Base-by-base conservation (phyloP, 2,329 filamentous ascomycete species). In the Clonostachys rosea region DNA sequence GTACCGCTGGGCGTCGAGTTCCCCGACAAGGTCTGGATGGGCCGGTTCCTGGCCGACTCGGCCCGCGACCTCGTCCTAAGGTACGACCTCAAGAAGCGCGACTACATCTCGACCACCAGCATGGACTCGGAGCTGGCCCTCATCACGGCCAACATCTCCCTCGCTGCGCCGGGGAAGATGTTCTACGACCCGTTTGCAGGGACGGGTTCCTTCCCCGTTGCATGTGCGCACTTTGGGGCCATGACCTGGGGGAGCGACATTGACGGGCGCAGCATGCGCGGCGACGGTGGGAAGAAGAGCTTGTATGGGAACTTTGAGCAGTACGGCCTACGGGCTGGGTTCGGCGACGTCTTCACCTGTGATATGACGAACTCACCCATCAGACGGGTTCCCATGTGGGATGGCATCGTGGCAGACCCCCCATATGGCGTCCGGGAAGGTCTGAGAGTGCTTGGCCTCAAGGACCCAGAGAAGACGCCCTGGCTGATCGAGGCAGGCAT, bases 101-200 rank as follows among this genome's bases (percentile, higher is more conserved):
- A 79, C 37, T 99, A 99, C 62, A 97, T 99, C 58, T 90, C 87
- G 55, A 97, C 92, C 1, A 99, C 94, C 0, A 94, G 89, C 42
- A 97, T 99, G 94, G 94, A 99, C 62, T 88, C 92, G 0, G 94
- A 97, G 64, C 76, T 99, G 40, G 89, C 91, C 12, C 77, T 99
- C 1, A 73, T 99, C 18, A 96, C 91, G 1, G 94, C 92, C 2
- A 99, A 97, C 60, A 83, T 99, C 55, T 89, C 89, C 1, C 80
- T 89, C 13, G 91, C 91, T 0, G 84, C 73, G 0, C 87, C 91
- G 0, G 92, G 90, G 0, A 95, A 89, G 60, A 63, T 97, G 3
- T 89, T 95, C 58, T 96, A 92, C 59, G 94, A 99, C 57, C 94
- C 94, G 0, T 99, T 99, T 61, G 91, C 94, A 49, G 94, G 94